phyloP scores from a whole-genome alignment of 805 yeast species.

The Priceomyces fermenticarens region DNA sequence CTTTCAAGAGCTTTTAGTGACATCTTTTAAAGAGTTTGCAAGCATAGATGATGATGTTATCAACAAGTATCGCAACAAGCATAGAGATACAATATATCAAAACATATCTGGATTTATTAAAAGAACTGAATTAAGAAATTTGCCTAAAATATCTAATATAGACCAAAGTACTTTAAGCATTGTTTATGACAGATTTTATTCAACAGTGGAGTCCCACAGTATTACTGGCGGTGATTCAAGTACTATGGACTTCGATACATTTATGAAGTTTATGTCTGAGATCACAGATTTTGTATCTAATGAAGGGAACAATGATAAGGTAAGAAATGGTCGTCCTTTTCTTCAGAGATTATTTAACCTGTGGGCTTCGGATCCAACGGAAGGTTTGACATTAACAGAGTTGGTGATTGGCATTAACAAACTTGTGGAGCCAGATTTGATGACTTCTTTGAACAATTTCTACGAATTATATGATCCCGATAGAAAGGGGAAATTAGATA shows the following conservation, averaged over 20 bases:
- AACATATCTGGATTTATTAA: slow-evolving; percentile 90
- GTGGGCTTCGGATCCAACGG: slow-evolving; percentile 64
- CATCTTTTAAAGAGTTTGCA: slow-evolving; percentile 88
- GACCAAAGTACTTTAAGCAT: slow-evolving; percentile 57
- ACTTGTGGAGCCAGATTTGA: slow-evolving; percentile 66
- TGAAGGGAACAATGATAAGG: slow-evolving; percentile 11
- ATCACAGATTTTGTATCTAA: slow-evolving; percentile 69
- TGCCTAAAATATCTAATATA: slow-evolving; percentile 70
- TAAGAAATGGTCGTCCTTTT: slow-evolving; percentile 12
- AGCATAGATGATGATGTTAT: slow-evolving; percentile 75
- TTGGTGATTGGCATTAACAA: slow-evolving; percentile 71
- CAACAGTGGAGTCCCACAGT: slow-evolving; percentile 66
- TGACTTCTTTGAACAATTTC: slow-evolving; percentile 76
- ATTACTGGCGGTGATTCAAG: slow-evolving; percentile 50
- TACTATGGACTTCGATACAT: slow-evolving; percentile 73
- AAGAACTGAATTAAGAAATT: slow-evolving; percentile 83
- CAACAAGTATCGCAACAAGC: slow-evolving; percentile 62
- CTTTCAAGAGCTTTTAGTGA: slow-evolving; percentile 86
- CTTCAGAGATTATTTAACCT: slow-evolving; percentile 59
- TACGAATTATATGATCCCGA: slow-evolving; percentile 70
- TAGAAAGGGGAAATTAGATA: slow-evolving; percentile 57
- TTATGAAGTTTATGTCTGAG: slow-evolving; percentile 70
- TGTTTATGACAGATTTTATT: slow-evolving; percentile 81
- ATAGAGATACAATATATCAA: slow-evolving; percentile 72
- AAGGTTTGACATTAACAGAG: slow-evolving; percentile 63